These are phyloP conservation scores for Trichoderma atrobrunneum DNA, from an alignment of 2,329 filamentous ascomycete genomes.

Conservation along the genomic window DNA sequence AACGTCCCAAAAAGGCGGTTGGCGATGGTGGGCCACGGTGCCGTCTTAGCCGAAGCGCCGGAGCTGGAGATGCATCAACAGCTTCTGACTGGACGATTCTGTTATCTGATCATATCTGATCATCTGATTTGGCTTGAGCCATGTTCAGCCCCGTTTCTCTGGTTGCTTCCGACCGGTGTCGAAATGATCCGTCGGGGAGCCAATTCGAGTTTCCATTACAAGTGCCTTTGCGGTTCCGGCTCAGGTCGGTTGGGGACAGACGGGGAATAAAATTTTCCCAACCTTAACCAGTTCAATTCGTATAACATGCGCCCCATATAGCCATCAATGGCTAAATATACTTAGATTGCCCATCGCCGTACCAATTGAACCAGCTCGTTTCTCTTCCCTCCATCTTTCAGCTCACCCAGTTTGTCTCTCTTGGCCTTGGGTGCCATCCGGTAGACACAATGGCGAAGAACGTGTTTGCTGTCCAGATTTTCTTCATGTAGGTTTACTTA, in stretches of 20 bases:
- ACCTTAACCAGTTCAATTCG: neutral
- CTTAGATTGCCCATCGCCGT: constrained; percentile 6
- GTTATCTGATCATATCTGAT: constrained; percentile 20
- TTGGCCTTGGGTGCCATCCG: neutral
- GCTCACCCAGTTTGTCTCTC: neutral
- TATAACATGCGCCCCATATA: neutral
- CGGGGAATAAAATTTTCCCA: neutral
- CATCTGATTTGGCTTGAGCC: constrained; percentile 14
- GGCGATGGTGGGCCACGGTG: constrained; percentile 4
- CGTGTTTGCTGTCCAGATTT: constrained; percentile 71
- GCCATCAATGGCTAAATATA: neutral
- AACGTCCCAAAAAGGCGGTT: neutral
- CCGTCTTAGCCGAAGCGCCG: constrained; percentile 15
- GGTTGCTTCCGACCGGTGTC: neutral
- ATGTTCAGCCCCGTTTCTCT: neutral
- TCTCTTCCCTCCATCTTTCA: neutral
- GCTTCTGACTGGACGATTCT: neutral
- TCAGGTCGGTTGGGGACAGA: neutral
- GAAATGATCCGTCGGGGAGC: constrained; percentile 4
- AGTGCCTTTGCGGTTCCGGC: neutral
- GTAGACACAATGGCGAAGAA: constrained; percentile 51
- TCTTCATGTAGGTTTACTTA: constrained; percentile 60
- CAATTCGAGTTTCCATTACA: constrained; percentile 5
- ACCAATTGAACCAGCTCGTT: neutral
- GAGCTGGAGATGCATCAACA: constrained; percentile 13